phyloP scores from a whole-genome alignment of 768 basidiomycete species.

The Tylopilus rubrobrunneus region DNA sequence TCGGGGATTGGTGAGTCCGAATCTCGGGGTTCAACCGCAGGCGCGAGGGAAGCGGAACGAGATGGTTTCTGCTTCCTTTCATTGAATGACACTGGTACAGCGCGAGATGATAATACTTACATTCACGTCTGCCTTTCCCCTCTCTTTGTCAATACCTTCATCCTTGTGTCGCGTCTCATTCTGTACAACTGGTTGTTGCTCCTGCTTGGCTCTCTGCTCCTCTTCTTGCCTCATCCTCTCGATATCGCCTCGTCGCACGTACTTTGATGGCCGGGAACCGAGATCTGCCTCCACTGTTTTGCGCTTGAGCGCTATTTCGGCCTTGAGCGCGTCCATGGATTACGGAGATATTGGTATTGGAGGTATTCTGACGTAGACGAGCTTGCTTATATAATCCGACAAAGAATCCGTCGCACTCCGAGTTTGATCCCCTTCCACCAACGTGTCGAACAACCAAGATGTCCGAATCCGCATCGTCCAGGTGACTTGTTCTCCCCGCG shows the following conservation, averaged over 20 bases:
- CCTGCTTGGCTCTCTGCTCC: conserved; percentile 32
- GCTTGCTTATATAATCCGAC: conserved; percentile 31
- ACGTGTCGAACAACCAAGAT: conserved; percentile 43
- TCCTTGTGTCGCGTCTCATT: conserved; percentile 18
- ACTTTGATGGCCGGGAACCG: conserved; percentile 64
- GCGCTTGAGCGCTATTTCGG: conserved; percentile 85
- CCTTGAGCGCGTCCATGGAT: conserved; percentile 85
- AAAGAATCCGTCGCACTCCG: conserved; percentile 31
- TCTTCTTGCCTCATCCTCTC: conserved; percentile 60
- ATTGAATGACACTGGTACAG: conserved; percentile 28
- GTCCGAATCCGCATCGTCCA: conserved; percentile 58
- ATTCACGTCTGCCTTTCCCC: conserved; percentile 32
- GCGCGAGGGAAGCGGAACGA: conserved; percentile 40
- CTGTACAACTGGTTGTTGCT: conserved; percentile 32
- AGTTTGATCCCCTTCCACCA: conserved; percentile 35
- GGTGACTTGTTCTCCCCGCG: conserved; percentile 34
- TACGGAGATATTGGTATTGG: not conserved
- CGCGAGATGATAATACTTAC: conserved; percentile 36
- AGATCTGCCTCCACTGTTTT: conserved; percentile 59
- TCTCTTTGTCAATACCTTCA: conserved; percentile 17
- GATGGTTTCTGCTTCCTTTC: conserved; percentile 43
- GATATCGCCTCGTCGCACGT: conserved; percentile 88
- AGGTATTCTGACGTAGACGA: not conserved
- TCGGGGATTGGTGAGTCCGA: conserved; percentile 38
- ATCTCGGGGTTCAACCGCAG: conserved; percentile 31